A percentile compares a stretch with the other conserved stretches of the same genome.
These are phyloP conservation scores for Austroboletus novae-zelandiae DNA, from an alignment of 1,284 basidiomycete species.

Conservation along the genomic window DNA sequence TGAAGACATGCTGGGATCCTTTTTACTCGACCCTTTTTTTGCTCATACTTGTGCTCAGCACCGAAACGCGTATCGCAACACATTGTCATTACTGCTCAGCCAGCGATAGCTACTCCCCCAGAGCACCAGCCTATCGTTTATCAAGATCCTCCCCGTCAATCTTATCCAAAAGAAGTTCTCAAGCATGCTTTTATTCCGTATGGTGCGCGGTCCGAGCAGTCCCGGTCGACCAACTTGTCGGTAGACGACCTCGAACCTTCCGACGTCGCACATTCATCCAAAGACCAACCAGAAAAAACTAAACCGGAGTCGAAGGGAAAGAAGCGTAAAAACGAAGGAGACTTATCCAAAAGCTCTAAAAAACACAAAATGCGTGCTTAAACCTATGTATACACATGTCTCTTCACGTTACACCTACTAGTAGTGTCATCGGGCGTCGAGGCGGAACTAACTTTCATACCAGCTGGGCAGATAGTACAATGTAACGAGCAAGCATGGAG, in stretches of 20 bases:
- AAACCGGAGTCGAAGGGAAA: slow-evolving; percentile 39
- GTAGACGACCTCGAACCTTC: slow-evolving; percentile 19
- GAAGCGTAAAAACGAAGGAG: slow-evolving; percentile 45
- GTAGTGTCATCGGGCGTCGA: slow-evolving; percentile 7
- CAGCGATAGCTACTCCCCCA: slow-evolving; percentile 38
- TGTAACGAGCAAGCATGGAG: slow-evolving; percentile 22
- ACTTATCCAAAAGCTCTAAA: slow-evolving; percentile 41
- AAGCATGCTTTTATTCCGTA: slow-evolving; percentile 64
- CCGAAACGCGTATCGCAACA: slow-evolving; percentile 56
- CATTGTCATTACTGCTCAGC: slow-evolving; percentile 54
- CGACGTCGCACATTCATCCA: neutral
- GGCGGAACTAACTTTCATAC: slow-evolving; percentile 10
- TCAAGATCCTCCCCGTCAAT: slow-evolving; percentile 54
- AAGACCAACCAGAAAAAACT: slow-evolving; percentile 11
- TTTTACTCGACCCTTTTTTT: neutral
- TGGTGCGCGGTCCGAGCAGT: slow-evolving; percentile 43
- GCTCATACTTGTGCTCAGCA: slow-evolving; percentile 37
- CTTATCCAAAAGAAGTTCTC: slow-evolving; percentile 57
- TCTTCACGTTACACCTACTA: neutral
- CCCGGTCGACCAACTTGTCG: slow-evolving; percentile 4
- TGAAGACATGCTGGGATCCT: slow-evolving; percentile 25
- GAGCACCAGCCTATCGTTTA: slow-evolving; percentile 29
- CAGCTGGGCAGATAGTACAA: slow-evolving; percentile 19
- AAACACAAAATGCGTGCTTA: slow-evolving; percentile 31
- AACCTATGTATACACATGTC: neutral